A percentile compares a stretch with the other conserved stretches of the same genome.
These are phyloP conservation scores for Plasmodium gaboni DNA, from an alignment of 169 alveolate genomes.

Conservation along the genomic window DNA sequence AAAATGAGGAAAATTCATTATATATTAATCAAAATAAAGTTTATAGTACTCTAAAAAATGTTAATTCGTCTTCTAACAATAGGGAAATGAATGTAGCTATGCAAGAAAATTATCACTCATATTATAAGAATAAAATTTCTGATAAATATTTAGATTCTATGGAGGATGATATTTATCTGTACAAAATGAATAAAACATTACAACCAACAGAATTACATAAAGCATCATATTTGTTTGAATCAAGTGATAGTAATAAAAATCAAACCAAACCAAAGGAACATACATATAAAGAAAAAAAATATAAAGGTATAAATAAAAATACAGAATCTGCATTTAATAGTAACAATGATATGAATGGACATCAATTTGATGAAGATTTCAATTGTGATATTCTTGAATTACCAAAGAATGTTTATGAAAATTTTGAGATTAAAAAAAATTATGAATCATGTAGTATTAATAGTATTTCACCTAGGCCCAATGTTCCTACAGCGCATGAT, in stretches of 20 bases:
- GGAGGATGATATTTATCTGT: constrained; percentile 39
- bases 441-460: no score
- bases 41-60: constrained; percentile 6
- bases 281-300: not conserved
- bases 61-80: not conserved
- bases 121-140: constrained; percentile 19
- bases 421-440: no score
- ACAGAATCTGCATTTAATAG: no score
- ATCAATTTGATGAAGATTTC: no score
- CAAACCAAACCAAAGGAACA: not conserved
- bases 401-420: no score
- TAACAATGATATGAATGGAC: no score
- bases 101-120: constrained; percentile 22
- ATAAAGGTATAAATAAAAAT: no score
- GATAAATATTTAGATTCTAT: constrained; percentile 31
- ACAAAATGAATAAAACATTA: constrained; percentile 31
- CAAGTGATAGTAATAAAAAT: not conserved
- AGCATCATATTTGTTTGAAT: constrained; percentile 11
- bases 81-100: not conserved
- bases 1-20: constrained; percentile 40
- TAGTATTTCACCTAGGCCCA: no score
- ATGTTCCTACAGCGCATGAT: no score
- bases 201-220: constrained; percentile 36
- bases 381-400: no score
- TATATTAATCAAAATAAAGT: constrained; percentile 24